Percentiles rank a stretch among this genome's conserved stretches.
phyloP scores from a whole-genome alignment of 1,284 basidiomycete species.

The Apiotrichum sp. region DNA sequence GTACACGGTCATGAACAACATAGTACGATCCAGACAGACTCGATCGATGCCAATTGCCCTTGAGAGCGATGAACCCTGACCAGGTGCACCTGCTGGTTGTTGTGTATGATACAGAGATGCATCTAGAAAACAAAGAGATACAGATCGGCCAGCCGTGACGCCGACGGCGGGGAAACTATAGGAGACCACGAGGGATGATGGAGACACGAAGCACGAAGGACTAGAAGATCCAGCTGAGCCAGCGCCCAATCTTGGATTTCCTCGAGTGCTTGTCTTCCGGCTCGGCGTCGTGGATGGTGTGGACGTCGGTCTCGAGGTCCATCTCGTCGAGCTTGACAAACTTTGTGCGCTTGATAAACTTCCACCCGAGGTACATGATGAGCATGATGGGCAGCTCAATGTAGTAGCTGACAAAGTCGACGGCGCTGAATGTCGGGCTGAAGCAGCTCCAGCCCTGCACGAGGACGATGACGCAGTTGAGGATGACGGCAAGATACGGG shows the following conservation, averaged over 20 bases:
- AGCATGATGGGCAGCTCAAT: slow-evolving; percentile 71
- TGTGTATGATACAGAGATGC: too few species aligned
- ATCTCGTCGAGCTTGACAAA: slow-evolving; percentile 26
- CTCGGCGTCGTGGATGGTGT: slow-evolving; percentile 56
- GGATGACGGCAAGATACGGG: slow-evolving; percentile 30
- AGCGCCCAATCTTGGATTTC: neutral
- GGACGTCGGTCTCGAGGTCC: slow-evolving; percentile 50
- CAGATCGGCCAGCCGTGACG: too few species aligned
- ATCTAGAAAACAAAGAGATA: too few species aligned
- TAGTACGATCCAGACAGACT: too few species aligned
- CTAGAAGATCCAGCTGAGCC: neutral
- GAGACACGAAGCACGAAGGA: too few species aligned
- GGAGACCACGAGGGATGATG: too few species aligned
- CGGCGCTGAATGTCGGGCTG: slow-evolving; percentile 22
- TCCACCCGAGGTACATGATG: slow-evolving; percentile 57
- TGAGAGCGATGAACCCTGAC: too few species aligned
- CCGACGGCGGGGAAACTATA: too few species aligned
- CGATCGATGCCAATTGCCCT: too few species aligned
- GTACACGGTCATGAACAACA: too few species aligned
- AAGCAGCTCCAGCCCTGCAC: slow-evolving; percentile 55
- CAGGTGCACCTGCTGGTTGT: too few species aligned
- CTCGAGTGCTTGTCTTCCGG: neutral
- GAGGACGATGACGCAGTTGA: slow-evolving; percentile 36
- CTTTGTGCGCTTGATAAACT: slow-evolving; percentile 33
- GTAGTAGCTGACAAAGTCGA: slow-evolving; percentile 32